Evolutionary conservation across 768 basidiomycete species (phyloP).

Genomic region (Rhizopogon roseolus): DNA sequence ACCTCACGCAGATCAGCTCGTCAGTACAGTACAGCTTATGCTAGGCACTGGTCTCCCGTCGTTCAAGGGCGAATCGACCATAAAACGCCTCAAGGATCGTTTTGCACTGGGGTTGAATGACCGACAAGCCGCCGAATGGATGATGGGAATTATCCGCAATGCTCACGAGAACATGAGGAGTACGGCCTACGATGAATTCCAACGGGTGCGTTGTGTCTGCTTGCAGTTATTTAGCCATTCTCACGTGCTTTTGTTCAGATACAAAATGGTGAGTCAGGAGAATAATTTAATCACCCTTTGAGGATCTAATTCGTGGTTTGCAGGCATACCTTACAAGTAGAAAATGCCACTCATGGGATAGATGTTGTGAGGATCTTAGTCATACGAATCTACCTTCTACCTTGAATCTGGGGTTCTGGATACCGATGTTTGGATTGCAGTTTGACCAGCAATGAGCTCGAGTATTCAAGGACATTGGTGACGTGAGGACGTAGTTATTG

Average conservation of each 20-base stretch:
- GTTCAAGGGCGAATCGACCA: slow-evolving; percentile 94
- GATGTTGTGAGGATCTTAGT: background rate
- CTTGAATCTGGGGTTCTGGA: background rate
- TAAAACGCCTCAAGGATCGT: slow-evolving; percentile 79
- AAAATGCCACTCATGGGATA: background rate
- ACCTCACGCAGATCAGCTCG: slow-evolving; percentile 88
- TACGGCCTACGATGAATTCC: slow-evolving; percentile 95
- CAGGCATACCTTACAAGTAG: slow-evolving; percentile 29
- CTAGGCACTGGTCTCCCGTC: slow-evolving; percentile 91
- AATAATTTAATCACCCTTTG: background rate
- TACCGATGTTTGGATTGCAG: background rate
- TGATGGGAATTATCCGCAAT: slow-evolving; percentile 84
- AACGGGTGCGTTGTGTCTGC: slow-evolving; percentile 51
- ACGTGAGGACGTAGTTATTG: no score
- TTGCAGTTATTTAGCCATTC: background rate
- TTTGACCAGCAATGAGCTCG: background rate
- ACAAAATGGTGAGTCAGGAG: slow-evolving; percentile 36
- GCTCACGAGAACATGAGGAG: slow-evolving; percentile 94
- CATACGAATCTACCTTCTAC: background rate
- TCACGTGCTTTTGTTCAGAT: slow-evolving; percentile 23
- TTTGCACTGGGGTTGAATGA: slow-evolving; percentile 83
- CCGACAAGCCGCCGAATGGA: slow-evolving; percentile 88
- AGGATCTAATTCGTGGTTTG: background rate
- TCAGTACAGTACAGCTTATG: slow-evolving; percentile 90
- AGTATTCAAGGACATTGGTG: no score